phyloP scores from a whole-genome alignment of 164 flowering plant genomes.

The Chloranthus sessilifolius region DNA sequence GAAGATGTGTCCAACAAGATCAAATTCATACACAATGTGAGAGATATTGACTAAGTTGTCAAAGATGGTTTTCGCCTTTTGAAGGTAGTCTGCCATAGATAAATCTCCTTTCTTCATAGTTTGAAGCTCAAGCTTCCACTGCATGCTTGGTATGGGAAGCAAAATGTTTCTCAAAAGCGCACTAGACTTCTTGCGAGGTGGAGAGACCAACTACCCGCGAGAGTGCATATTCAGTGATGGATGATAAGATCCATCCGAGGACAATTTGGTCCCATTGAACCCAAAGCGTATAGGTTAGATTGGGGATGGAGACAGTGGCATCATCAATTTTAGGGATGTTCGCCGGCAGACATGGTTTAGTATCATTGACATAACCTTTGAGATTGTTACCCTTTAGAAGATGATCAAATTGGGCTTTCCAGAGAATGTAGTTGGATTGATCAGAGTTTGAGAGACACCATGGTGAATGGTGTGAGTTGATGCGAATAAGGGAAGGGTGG shows the following conservation, averaged over 20 bases:
- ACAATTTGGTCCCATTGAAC: neutral
- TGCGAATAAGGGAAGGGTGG: no score
- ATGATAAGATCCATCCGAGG: neutral
- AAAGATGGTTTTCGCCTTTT: neutral
- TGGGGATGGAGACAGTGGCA: no score
- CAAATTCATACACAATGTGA: neutral
- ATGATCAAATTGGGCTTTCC: neutral
- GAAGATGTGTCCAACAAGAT: neutral
- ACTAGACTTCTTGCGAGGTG: neutral
- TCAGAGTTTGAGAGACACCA: neutral
- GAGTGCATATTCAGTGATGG: neutral
- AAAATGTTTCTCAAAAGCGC: neutral
- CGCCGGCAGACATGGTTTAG: neutral
- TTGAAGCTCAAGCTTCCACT: neutral
- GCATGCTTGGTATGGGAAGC: neutral
- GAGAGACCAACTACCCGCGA: neutral
- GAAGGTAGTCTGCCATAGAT: neutral
- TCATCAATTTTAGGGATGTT: neutral
- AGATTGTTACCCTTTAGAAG: neutral
- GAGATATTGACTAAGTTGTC: neutral
- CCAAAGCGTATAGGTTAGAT: neutral
- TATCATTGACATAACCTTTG: neutral
- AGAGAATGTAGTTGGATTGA: neutral
- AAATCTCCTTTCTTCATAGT: neutral
- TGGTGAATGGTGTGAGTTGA: no score